These are phyloP conservation scores for Aurinia saxatilis DNA, from an alignment of 345 rosid genomes.

Conservation along the genomic window DNA sequence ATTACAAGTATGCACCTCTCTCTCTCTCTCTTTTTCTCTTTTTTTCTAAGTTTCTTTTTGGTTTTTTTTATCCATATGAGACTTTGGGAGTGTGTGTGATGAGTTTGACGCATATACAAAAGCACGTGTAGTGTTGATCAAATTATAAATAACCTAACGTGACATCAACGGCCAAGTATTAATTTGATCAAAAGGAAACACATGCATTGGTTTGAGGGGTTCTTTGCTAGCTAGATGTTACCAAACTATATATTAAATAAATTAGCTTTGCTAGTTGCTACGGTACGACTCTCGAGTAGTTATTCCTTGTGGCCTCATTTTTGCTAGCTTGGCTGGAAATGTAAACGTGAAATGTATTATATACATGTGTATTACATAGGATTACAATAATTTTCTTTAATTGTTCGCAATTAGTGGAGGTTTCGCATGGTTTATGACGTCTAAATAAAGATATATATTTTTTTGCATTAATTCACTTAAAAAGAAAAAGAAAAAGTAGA, in stretches of 20 bases:
- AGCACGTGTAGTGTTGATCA: slow-evolving; percentile 1
- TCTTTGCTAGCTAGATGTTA: slow-evolving; percentile 9
- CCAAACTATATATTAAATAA: slow-evolving; percentile 9
- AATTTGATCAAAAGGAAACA: neutral
- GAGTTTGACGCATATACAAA: neutral
- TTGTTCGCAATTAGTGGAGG: neutral
- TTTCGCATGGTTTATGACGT: neutral
- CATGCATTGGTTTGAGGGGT: slow-evolving; percentile 11
- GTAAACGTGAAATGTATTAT: neutral
- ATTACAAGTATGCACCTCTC: slow-evolving; percentile 51
- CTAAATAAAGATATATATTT: neutral
- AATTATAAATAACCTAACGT: neutral
- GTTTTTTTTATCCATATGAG: neutral
- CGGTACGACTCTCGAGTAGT: neutral
- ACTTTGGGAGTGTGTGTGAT: neutral
- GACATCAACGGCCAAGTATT: neutral
- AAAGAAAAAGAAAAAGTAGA: neutral
- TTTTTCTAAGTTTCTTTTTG: too few species aligned
- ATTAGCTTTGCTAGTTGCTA: slow-evolving; percentile 4
- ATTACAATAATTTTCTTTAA: neutral
- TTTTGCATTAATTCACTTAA: neutral
- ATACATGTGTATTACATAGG: neutral
- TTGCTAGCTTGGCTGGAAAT: slow-evolving; percentile 1
- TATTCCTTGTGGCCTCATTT: slow-evolving; percentile 9
- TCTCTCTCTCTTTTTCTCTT: neutral